phyloP scores from a whole-genome alignment of 1,284 basidiomycete species.

The Microbotryum intermedium region DNA sequence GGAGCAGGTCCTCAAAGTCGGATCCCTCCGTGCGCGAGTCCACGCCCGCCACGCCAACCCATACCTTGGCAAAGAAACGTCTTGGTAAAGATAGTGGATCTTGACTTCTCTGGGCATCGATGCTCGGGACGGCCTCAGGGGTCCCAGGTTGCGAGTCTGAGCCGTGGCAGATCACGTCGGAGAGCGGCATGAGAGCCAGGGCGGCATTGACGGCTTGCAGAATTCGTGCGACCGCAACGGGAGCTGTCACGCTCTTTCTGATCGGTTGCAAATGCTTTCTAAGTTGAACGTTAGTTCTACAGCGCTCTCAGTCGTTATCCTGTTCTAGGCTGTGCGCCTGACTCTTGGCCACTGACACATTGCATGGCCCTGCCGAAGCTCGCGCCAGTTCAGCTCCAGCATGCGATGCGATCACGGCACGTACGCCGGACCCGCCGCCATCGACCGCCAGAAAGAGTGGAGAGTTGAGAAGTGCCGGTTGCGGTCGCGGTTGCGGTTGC shows the following conservation, averaged over 20 bases:
- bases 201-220: constrained; percentile 8
- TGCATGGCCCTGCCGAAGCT: constrained; percentile 16
- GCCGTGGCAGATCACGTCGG: neutral
- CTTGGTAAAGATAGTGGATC: neutral
- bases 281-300: too few species aligned
- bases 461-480: neutral
- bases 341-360: constrained; percentile 12
- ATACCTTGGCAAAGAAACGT: constrained; percentile 14
- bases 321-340: neutral
- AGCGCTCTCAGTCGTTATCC: too few species aligned
- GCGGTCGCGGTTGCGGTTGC: neutral
- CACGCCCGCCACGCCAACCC: constrained; percentile 25
- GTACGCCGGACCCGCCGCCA: constrained; percentile 20
- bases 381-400: neutral
- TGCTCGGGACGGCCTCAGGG: too few species aligned
- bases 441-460: constrained; percentile 21
- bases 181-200: neutral
- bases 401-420: constrained; percentile 3
- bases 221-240: constrained; percentile 7
- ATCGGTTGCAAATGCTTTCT: neutral
- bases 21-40: constrained; percentile 2
- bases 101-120: too few species aligned
- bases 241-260: constrained; percentile 17
- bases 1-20: constrained; percentile 5
- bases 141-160: too few species aligned